Evolutionary conservation across 352 stramenopile genomes (phyloP), one percentile per base, ranked within the genome.

Genomic region (Globisporangium heterothallicum): DNA sequence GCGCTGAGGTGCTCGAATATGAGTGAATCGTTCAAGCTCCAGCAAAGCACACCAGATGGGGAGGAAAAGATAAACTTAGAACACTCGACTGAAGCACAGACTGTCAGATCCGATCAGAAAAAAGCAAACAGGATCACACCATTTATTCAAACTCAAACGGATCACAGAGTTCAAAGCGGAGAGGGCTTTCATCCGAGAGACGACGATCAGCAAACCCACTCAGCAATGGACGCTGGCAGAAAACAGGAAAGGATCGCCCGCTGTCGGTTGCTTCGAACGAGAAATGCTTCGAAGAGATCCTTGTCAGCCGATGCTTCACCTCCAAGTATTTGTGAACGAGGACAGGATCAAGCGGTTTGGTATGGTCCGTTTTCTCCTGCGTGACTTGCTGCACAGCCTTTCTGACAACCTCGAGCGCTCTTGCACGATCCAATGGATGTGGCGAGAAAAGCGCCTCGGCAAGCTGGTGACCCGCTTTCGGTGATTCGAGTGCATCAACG

Each of bases 401-500:
- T 0, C 68, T 72, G 1, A 88, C 53, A 7, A 71, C 58, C 32
- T 84, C 71, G 8, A 88, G 61, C 6, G 78, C 78, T 18, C 63
- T 66, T 3, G 78, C 78, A 13, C 78, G 69, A 26, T 64, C 66
- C 21, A 72, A 42, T 3, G 73, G 68, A 35, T 86, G 63, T 9
- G 61, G 66, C 4, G 78, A 88, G 61, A 83, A 86, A 6, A 88
- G 55, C 34, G 78, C 78, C 9, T 84, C 69, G 2, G 78, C 78
- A 16, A 88, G 49, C 63, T 88, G 72, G 26, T 64, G 55, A 35
- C 77, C 51, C 8, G 68, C 40, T 24, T 64, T 70, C 29, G 68
- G 75, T 3, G 66, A 74, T 26, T 64, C 60, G 6, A 63, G 63
- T 3, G 56, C 35, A 7, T 62, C 56, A 1, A 30, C 56, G 4